Base-by-base conservation (phyloP, 441 rosid genomes). In the Brassica hybrid region DNA sequence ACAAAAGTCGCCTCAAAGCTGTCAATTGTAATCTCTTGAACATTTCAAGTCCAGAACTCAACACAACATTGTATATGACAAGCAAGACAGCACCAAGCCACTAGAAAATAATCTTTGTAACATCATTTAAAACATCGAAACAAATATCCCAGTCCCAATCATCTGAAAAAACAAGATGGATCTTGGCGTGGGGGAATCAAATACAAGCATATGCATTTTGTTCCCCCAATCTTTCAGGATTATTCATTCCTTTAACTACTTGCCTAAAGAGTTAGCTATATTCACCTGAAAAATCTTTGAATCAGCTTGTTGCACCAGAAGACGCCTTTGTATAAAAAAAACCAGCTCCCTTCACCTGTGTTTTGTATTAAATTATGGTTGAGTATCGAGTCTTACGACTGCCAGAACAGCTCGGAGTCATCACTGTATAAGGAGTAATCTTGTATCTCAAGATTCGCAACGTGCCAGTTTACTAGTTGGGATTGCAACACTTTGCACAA, bases 391-490 rank as follows among this genome's bases (percentile, higher is more conserved):
- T 68, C 77, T 90, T 87, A 93, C 11, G 92, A 86, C 81, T 89
- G 98, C 98, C 97, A 93, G 78, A 94, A 94, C 43, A 87, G 81
- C 54, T 84, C 94, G 0, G 89, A 86, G 77, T 89, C 91, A 62
- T 75, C 84, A 79, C 94, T 91, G 61, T 94, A 94, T 81, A 94
- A 83, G 3, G 94, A 89, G 73, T 83, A 89, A 75, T 94, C 97
- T 83, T 94, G 97, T 79, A 94, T 91, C 85, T 94, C 98, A 67
- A 86, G 94, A 67, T 90, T 94, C 2, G 97, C 98, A 58, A 90
- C 88, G 76, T 91, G 98, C 81, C 86, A 88, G 84, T 89, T 88
- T 21, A 91, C 85, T 16, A 94, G 91, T 69, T 88, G 86, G 2
- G 93, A 88, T 83, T 90, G 97, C 69, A 94, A 70, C 21, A 88